Percentiles rank a stretch among this genome's conserved stretches.
Evolutionary conservation across 2,329 filamentous ascomycete genomes (phyloP).

Genomic region (Ascochyta rabiei): DNA sequence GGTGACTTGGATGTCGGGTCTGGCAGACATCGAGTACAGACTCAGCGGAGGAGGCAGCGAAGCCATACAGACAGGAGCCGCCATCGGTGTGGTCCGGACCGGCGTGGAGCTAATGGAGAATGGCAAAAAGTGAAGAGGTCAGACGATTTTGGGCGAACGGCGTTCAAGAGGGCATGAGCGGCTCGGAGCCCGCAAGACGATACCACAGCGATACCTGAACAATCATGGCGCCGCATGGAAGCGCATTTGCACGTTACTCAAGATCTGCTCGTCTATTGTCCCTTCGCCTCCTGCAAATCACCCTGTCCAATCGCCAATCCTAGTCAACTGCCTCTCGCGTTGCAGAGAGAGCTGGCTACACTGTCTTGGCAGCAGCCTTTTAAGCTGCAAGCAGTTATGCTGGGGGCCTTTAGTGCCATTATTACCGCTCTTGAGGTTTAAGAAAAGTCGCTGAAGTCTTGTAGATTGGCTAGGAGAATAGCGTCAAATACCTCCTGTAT

Average conservation of each 20-base stretch:
- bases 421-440: no score
- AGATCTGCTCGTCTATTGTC: neutral
- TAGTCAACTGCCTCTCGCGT: neutral
- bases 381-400: no score
- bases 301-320: neutral
- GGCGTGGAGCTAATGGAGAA: slow-evolving; percentile 73
- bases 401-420: no score
- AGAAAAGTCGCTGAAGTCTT: no score
- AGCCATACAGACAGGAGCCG: slow-evolving; percentile 85
- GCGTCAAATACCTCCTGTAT: no score
- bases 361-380: no score
- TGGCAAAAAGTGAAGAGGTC: slow-evolving; percentile 30
- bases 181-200: slow-evolving; percentile 1
- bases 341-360: no score
- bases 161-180: slow-evolving; percentile 3
- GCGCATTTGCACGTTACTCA: neutral
- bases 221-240: slow-evolving; percentile 2
- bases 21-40: slow-evolving; percentile 92
- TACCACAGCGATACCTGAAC: slow-evolving; percentile 6
- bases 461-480: no score
- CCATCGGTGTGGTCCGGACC: slow-evolving; percentile 85
- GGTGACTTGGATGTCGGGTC: slow-evolving; percentile 87
- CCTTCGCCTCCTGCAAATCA: neutral
- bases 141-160: slow-evolving; percentile 1
- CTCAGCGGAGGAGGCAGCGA: slow-evolving; percentile 88